Evolutionary conservation across 768 basidiomycete genomes (phyloP), one percentile per base, ranked within the genome.

Genomic region (Calvatia gigantea): DNA sequence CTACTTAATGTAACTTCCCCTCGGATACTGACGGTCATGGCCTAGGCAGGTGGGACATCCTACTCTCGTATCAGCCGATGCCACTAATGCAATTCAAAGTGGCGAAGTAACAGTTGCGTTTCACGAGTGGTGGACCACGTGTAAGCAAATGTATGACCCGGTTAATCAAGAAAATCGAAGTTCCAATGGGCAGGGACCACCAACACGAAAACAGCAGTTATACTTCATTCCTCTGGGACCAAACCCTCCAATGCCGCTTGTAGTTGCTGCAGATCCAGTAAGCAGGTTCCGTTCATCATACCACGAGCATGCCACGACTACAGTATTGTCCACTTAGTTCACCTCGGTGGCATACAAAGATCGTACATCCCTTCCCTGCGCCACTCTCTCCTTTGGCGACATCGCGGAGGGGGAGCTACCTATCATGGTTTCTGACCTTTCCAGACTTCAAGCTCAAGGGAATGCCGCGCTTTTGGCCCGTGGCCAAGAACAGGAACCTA

Each of bases 51-150:
- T 73, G 58, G 39, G 51, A 11, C 3, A n/a, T 41, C 17, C 19
- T 39, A 25, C 15, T 41, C 41, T 45, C 19, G 9, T 45, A 35
- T 23, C 32, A 8, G 11, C 23, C 31, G n/a, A 5, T n/a, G 4
- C 21, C 8, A 14, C 28, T 52, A 28, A 32, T 23, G 14, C 19
- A 50, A 50, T 14, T 32, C 33, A 33, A 28, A 89, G 86, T 55
- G 86, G 86, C 6, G 87, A 89, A 68, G 85, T 75, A 0, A 86
- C 85, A 4, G 54, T 81, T 9, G 79, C 80, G 3, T 69, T 84
- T 11, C 66, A 76, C 41, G 84, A 87, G 60, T 89, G 87, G 87
- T 82, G 80, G 73, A 71, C 73, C 41, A 56, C 66, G 3, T 72
- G 77, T 54, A 65, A 71, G 25, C 39, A 19, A 4, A 14, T 17